Evolutionary conservation across 1,284 basidiomycete species (phyloP).

Genomic region (Tremellales sp.): DNA sequence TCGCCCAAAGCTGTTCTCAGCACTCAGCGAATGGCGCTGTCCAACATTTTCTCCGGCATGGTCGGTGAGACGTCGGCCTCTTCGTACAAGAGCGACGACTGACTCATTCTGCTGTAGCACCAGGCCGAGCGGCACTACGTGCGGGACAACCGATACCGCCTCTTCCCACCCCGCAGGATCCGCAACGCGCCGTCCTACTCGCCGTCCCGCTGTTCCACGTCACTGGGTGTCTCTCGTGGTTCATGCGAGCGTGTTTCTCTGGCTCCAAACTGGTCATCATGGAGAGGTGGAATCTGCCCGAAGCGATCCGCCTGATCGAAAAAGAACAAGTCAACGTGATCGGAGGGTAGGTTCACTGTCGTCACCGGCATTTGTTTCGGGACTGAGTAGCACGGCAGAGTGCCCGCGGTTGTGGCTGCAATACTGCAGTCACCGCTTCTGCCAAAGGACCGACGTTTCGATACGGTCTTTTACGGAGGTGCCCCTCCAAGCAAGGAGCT

Average conservation of each 20-base stretch:
- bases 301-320: constrained; percentile 31
- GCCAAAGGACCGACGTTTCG: constrained; percentile 24
- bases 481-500: constrained; percentile 38
- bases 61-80: constrained; percentile 22
- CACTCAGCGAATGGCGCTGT: constrained; percentile 37
- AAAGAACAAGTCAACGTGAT: constrained; percentile 32
- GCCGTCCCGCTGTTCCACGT: constrained; percentile 47
- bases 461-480: constrained; percentile 42
- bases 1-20: constrained; percentile 41
- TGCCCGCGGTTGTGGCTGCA: constrained; percentile 38
- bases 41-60: constrained; percentile 30
- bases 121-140: constrained; percentile 32
- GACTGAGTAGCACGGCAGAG: no score
- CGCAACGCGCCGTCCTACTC: constrained; percentile 32
- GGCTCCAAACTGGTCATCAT: constrained; percentile 40
- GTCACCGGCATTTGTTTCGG: background rate
- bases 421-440: constrained; percentile 34
- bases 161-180: constrained; percentile 19
- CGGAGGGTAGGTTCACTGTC: constrained; percentile 32
- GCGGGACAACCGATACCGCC: constrained; percentile 28
- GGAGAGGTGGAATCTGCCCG: constrained; percentile 30
- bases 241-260: constrained; percentile 34
- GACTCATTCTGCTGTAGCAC: constrained; percentile 18
- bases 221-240: constrained; percentile 40
- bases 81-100: background rate